These are phyloP conservation scores for Solanum aculeatissimum DNA, from an alignment of 305 asterid species.

Conservation along the genomic window DNA sequence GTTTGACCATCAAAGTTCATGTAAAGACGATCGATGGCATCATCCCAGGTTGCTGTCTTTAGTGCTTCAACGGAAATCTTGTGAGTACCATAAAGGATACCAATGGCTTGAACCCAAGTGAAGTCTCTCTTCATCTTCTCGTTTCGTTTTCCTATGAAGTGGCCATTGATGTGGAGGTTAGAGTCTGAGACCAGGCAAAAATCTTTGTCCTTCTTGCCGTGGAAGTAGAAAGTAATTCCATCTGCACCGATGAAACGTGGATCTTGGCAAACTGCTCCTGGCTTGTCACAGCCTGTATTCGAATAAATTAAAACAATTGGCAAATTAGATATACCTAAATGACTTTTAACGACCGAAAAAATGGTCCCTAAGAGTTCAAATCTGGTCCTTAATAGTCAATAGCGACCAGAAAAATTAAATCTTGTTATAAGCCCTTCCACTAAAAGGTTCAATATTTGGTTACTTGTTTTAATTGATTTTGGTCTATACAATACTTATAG, in stretches of 20 bases:
- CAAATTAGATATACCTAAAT: background rate
- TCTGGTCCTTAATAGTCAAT: background rate
- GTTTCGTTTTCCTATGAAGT: conserved; percentile 12
- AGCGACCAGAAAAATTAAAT: background rate
- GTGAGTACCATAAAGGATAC: conserved; percentile 4
- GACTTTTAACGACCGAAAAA: background rate
- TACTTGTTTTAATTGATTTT: too few relatives aligned
- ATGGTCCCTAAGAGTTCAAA: background rate
- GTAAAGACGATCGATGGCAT: conserved; percentile 1
- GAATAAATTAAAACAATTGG: background rate
- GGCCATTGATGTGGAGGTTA: conserved; percentile 20
- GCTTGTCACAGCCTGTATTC: conserved; percentile 3
- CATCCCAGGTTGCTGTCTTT: conserved; percentile 15
- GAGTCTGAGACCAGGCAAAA: conserved; percentile 15
- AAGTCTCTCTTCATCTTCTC: conserved; percentile 7
- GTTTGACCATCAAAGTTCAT: background rate
- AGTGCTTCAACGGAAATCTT: background rate
- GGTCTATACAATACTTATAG: too few relatives aligned
- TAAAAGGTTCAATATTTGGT: too few relatives aligned
- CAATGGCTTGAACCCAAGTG: conserved; percentile 24
- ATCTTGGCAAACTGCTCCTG: conserved; percentile 12
- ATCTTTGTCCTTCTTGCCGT: conserved; percentile 13
- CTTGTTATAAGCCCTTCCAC: too few relatives aligned
- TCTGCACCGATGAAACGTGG: conserved; percentile 19
- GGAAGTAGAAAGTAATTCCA: conserved; percentile 22